A percentile compares a stretch with the other conserved stretches of the same genome.
phyloP scores from a whole-genome alignment of 2,329 filamentous ascomycete species.

The Chalaropsis ovoidea region DNA sequence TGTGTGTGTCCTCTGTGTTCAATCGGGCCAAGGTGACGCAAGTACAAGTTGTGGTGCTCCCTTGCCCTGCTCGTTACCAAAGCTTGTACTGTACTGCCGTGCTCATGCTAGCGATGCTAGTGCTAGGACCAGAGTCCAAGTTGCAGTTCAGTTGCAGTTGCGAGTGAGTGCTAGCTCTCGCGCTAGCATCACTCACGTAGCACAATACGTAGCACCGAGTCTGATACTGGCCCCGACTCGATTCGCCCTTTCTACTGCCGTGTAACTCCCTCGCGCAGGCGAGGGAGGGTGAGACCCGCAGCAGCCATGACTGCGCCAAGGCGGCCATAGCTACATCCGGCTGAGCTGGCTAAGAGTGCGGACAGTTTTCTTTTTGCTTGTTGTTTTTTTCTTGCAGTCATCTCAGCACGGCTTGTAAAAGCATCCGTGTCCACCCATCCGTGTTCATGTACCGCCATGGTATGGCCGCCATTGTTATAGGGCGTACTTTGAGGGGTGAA shows the following conservation, averaged over 20 bases:
- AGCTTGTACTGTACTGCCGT: neutral
- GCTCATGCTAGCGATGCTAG: neutral
- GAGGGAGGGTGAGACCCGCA: neutral
- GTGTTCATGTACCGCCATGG: neutral
- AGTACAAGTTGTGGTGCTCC: neutral
- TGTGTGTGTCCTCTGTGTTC: neutral
- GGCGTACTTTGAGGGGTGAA: neutral
- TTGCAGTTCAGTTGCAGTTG: too few relatives aligned
- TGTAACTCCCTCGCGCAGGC: conserved; percentile 6
- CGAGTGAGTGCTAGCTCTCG: neutral
- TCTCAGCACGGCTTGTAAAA: neutral
- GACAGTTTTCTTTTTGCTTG: neutral
- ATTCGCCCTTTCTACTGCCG: neutral
- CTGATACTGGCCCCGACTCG: neutral
- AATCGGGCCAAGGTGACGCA: neutral
- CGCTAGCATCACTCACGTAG: neutral
- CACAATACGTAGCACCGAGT: conserved; percentile 1
- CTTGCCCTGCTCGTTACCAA: neutral
- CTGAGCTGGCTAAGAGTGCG: neutral
- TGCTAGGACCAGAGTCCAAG: neutral
- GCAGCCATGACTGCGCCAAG: conserved; percentile 1
- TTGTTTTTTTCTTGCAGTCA: neutral
- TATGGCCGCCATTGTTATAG: neutral
- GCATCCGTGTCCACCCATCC: neutral
- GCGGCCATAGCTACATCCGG: neutral